These are phyloP conservation scores for Acrocalymma vagum DNA, from an alignment of 2,329 filamentous ascomycete species.

Conservation along the genomic window DNA sequence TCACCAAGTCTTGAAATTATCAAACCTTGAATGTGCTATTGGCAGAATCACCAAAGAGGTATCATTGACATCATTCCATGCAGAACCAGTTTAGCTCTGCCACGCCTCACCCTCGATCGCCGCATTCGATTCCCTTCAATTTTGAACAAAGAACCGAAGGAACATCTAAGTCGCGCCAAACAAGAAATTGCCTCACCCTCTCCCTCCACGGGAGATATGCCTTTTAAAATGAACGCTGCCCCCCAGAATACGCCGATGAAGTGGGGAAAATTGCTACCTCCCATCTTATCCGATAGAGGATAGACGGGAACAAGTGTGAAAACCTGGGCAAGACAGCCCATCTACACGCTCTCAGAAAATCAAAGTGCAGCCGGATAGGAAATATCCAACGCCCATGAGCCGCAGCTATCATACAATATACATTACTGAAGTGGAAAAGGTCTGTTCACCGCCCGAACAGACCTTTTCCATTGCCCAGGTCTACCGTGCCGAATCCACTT, in stretches of 20 bases:
- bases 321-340: background rate
- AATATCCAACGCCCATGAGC: too few relatives aligned
- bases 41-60: too few relatives aligned
- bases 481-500: conserved; percentile 38
- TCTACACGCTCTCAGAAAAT: too few relatives aligned
- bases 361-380: too few relatives aligned
- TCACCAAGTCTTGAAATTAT: too few relatives aligned
- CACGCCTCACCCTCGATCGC: background rate
- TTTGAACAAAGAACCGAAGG: conserved; percentile 1
- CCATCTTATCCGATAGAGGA: background rate
- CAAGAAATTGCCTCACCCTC: background rate
- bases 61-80: conserved; percentile 4
- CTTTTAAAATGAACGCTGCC: background rate
- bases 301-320: background rate
- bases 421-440: conserved; percentile 5
- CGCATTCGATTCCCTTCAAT: background rate
- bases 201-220: background rate
- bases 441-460: conserved; percentile 40
- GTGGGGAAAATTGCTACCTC: background rate
- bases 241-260: background rate
- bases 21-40: too few relatives aligned
- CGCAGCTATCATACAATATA: conserved; percentile 10
- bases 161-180: conserved; percentile 6
- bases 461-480: conserved; percentile 35
- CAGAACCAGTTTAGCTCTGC: too few relatives aligned